phyloP scores from a whole-genome alignment of 352 stramenopile species.

The Phytophthora constricta region DNA sequence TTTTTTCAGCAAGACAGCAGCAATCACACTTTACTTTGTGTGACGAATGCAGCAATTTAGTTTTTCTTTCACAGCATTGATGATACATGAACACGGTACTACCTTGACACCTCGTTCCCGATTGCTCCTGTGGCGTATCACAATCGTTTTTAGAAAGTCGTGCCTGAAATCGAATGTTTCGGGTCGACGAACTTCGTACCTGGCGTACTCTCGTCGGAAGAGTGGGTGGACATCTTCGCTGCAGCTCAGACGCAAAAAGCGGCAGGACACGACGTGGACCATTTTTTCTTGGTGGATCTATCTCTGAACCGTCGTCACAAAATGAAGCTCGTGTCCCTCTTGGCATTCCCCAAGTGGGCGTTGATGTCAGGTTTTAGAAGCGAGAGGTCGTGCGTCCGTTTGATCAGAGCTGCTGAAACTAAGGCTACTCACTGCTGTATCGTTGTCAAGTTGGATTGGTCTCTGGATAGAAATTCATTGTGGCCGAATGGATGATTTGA shows the following conservation, averaged over 20 bases:
- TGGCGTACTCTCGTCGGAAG: conserved; percentile 42
- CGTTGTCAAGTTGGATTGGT: too few species aligned
- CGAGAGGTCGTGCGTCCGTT: too few species aligned
- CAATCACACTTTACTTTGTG: neutral
- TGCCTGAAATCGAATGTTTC: neutral
- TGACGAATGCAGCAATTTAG: neutral
- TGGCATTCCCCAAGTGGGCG: too few species aligned
- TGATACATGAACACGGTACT: too few species aligned
- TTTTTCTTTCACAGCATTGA: neutral
- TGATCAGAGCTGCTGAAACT: too few species aligned
- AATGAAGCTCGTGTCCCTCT: too few species aligned
- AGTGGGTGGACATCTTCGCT: conserved; percentile 35
- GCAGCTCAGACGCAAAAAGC: conserved; percentile 44
- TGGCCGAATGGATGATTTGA: too few species aligned
- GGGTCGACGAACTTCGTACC: conserved; percentile 11
- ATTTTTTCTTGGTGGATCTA: too few species aligned
- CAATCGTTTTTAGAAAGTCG: neutral
- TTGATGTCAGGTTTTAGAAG: too few species aligned
- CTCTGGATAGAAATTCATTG: too few species aligned
- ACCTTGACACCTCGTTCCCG: conserved; percentile 18
- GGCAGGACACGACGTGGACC: conserved; percentile 17
- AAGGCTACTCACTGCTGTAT: too few species aligned
- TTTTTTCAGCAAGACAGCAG: neutral
- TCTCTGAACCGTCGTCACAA: too few species aligned
- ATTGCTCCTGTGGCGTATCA: conserved; percentile 12